These are phyloP conservation scores for Gynochthodes officinalis DNA, from an alignment of 257 asterid genomes.

Conservation along the genomic window DNA sequence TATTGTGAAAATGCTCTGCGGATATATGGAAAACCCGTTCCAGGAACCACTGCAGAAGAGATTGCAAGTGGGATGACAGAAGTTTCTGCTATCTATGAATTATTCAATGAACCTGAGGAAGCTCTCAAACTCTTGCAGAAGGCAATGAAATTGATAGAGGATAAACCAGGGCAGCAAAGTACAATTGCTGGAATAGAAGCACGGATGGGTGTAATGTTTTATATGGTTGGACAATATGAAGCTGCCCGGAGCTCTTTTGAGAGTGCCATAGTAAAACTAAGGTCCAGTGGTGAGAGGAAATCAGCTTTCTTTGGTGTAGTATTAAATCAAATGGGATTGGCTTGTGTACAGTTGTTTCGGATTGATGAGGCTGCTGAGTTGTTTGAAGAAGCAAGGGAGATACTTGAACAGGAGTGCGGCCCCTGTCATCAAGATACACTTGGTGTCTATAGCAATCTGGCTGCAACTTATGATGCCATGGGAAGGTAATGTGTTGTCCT, in stretches of 20 bases:
- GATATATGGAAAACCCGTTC: conserved; percentile 81
- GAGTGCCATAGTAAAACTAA: conserved; percentile 73
- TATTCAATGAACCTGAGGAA: conserved; percentile 93
- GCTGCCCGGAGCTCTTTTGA: conserved; percentile 79
- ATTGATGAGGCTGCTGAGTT: conserved; percentile 97
- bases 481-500: conserved; percentile 70
- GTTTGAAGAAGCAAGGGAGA: conserved; percentile 95
- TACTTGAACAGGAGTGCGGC: conserved; percentile 86
- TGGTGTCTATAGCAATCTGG: conserved; percentile 94
- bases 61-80: conserved; percentile 93
- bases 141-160: conserved; percentile 86
- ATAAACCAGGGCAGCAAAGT: conserved; percentile 95
- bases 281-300: conserved; percentile 91
- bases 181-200: conserved; percentile 97
- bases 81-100: conserved; percentile 83
- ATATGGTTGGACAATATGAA: conserved; percentile 83
- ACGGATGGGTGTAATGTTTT: conserved; percentile 90
- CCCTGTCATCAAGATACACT: conserved; percentile 96
- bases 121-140: conserved; percentile 83
- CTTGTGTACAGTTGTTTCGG: conserved; percentile 88
- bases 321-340: conserved; percentile 97
- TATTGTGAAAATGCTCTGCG: conserved; percentile 91
- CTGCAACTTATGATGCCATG: conserved; percentile 97
- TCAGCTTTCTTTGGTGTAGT: conserved; percentile 95
- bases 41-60: conserved; percentile 86